Percentiles rank a stretch among this genome's conserved stretches.
phyloP scores from a whole-genome alignment of 2,329 filamentous ascomycete species.

The Alternaria consortialis region DNA sequence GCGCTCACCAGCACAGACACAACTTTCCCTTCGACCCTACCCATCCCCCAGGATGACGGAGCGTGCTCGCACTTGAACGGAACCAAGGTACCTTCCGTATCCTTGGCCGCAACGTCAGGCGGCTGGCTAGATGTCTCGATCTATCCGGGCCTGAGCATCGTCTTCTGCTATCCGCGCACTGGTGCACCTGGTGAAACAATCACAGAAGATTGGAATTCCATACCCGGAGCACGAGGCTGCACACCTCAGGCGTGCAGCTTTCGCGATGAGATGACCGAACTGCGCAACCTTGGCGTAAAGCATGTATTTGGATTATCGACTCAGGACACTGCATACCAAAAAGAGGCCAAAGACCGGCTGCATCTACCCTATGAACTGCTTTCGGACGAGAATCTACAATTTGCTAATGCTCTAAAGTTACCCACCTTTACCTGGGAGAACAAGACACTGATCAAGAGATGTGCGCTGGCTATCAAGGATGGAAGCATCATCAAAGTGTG shows the following conservation, averaged over 20 bases:
- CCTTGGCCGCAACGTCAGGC: constrained; percentile 46
- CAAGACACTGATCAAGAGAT: constrained; percentile 48
- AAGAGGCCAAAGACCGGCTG: constrained; percentile 49
- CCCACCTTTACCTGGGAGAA: constrained; percentile 54
- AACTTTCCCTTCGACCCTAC: constrained; percentile 48
- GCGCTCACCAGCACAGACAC: constrained; percentile 31
- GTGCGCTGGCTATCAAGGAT: constrained; percentile 52
- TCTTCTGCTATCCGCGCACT: constrained; percentile 56
- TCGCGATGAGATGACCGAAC: constrained; percentile 42
- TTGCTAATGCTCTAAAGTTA: constrained; percentile 47
- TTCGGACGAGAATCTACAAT: constrained; percentile 51
- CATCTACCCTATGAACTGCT: constrained; percentile 54
- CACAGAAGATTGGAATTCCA: constrained; percentile 54
- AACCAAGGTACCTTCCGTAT: constrained; percentile 39
- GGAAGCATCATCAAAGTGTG: constrained; percentile 54
- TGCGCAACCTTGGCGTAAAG: constrained; percentile 27
- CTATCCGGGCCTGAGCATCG: constrained; percentile 49
- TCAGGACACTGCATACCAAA: constrained; percentile 53
- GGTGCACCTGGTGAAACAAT: constrained; percentile 52
- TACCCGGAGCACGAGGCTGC: constrained; percentile 56
- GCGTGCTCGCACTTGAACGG: constrained; percentile 51
- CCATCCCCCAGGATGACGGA: constrained; percentile 53
- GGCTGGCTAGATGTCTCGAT: constrained; percentile 41
- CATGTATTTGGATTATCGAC: constrained; percentile 54
- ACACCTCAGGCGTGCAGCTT: constrained; percentile 57